Evolutionary conservation across 176 grass and related monocot species (phyloP), one percentile per base, ranked within the genome.

Genomic region (Musa itinerans): DNA sequence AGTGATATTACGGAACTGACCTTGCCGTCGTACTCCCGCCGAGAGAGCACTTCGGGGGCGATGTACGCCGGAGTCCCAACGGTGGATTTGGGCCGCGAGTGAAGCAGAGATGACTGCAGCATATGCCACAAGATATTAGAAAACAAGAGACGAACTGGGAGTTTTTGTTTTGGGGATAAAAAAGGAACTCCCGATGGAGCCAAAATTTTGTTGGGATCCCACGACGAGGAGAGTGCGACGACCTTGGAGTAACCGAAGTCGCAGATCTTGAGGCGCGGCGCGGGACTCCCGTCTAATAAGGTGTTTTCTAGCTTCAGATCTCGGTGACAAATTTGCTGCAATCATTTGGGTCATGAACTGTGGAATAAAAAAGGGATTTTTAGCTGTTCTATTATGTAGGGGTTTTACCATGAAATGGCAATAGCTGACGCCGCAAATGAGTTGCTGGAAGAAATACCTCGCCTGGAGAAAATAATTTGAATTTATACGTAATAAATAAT

Each of bases 251-350:
- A 67, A 67, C 64, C 64, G 10, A 67, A 67, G 23, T 67, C 64
- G 64, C 64, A 67, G 25, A 67, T 67, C 64, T 67, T 67, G 24
- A 67, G 64, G 64, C 64, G 64, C 12, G 64, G 64, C 24, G 64
- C 64, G 10, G 64, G 24, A 11, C 64, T 67, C 2, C 25, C 25
- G 64, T 67, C 64, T 29, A 67, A 16, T 1, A 67, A 25, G 6
- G 24, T 34, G 64, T 67, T 67, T 14, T 67, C 64, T 25, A 67
- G 25, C 64, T 67, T 67, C 64, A 67, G 25, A 29, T 67, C 64
- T 29, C 64, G 64, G 64, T 67, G 64, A 25, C 64, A 67, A 29
- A 67, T 67, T 67, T 67, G 64, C 64, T 67, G 64, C 26, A 34
- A 67, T 67, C 64, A 16, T 13, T 29, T 25, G 64, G 25, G 25